phyloP scores from a whole-genome alignment of 768 basidiomycete species.

The Tricholoma flavovirens region DNA sequence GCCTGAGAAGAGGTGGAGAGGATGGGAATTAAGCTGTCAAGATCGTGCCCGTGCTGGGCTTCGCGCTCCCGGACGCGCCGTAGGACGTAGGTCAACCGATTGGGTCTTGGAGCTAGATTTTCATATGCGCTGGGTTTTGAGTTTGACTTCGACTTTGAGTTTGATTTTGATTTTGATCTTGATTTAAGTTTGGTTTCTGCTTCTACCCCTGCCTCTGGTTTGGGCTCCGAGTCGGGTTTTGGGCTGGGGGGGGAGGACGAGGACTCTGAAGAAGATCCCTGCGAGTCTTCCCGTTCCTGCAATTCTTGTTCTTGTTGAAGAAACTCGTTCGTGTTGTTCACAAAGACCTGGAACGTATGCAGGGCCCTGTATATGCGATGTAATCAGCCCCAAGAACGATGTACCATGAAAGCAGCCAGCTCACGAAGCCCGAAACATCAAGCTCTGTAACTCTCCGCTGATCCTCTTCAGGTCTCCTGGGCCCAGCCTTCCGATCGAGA shows the following conservation, averaged over 20 bases:
- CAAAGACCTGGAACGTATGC: constrained; percentile 34
- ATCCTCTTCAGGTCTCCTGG: constrained; percentile 35
- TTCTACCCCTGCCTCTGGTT: not conserved
- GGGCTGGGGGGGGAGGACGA: not conserved
- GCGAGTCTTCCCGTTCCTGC: constrained; percentile 1
- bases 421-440: constrained; percentile 34
- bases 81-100: constrained; percentile 26
- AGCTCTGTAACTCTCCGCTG: constrained; percentile 31
- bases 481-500: constrained; percentile 38
- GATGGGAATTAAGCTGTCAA: constrained; percentile 37
- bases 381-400: not conserved
- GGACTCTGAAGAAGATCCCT: not conserved
- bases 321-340: constrained; percentile 25
- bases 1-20: constrained; percentile 29
- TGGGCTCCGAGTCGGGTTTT: not conserved
- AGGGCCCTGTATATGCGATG: constrained; percentile 23
- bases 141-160: not conserved
- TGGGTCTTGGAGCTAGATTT: not conserved
- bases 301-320: constrained; percentile 17
- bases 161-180: not conserved
- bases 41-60: constrained; percentile 34
- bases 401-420: constrained; percentile 7
- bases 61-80: constrained; percentile 28
- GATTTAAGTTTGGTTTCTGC: not conserved
- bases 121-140: not conserved